phyloP scores from a whole-genome alignment of 768 basidiomycete species.

The Naematelia encephala region DNA sequence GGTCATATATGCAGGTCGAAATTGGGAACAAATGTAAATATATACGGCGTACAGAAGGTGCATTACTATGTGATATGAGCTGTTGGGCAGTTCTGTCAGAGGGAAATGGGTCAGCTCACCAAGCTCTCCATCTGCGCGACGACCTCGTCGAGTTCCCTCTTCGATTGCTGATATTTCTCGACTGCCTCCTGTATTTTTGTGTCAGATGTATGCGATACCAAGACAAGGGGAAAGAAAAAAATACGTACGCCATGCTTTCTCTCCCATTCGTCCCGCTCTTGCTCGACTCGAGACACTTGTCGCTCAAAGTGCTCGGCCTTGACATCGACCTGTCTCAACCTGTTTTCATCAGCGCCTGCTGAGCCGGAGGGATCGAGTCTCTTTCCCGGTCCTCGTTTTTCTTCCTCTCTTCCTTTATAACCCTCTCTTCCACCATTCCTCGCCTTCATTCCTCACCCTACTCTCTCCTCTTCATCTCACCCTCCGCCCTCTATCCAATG shows the following conservation, averaged over 20 bases:
- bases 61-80: too few species aligned
- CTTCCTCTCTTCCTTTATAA: too few species aligned
- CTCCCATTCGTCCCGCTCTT: slow-evolving; percentile 91
- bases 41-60: too few species aligned
- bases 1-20: too few species aligned
- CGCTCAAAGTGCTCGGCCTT: slow-evolving; percentile 99
- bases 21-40: background rate
- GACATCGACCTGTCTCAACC: slow-evolving; percentile 92
- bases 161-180: slow-evolving; percentile 67
- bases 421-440: too few species aligned
- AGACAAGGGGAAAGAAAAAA: background rate
- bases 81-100: background rate
- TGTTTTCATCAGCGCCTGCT: slow-evolving; percentile 52
- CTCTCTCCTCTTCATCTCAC: background rate
- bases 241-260: slow-evolving; percentile 81
- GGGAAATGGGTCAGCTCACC: slow-evolving; percentile 24
- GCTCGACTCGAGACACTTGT: slow-evolving; percentile 76
- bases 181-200: slow-evolving; percentile 61
- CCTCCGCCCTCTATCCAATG: background rate
- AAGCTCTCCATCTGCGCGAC: slow-evolving; percentile 69
- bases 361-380: too few species aligned
- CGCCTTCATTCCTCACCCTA: background rate
- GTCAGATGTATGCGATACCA: too few species aligned
- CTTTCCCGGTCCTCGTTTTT: too few species aligned
- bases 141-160: slow-evolving; percentile 80